Base-by-base conservation (phyloP, 805 yeast species). In the Pichia sporocuriosa region DNA sequence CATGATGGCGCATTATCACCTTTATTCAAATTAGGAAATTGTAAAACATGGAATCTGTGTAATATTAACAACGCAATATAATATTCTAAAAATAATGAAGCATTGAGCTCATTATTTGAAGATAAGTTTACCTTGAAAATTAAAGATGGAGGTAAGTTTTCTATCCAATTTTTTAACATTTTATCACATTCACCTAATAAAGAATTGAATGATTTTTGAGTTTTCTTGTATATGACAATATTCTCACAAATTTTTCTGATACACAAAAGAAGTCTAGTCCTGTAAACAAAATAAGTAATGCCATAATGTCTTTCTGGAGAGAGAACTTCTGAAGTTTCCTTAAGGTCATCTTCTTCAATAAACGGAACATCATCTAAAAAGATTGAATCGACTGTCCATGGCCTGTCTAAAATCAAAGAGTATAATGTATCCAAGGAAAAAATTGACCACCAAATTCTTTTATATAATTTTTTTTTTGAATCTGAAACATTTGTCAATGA, bases 161-260 rank as follows among this genome's bases (percentile, higher is more conserved):
- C 72, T 59, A 83, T 77, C 94, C 94, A 84, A 34, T 77, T 69
- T 11, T 85, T 84, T 78, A 84, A 73, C 38, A 85, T 69, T 73
- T 77, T 72, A 56, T 84, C 93, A 56, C 88, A 72, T 73, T 44
- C 81, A 63, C 55, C 77, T 74, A 46, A 79, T 73, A 28, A 36
- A 25, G 6, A 26, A 11, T 13, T 23, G 26, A 23, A 26, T 11
- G 29, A 26, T 12, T 11, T 11, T 26, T n/a, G n/a, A 12, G 9
- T 26, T 12, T 12, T 7, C 29, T 11, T 26, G 29, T 26, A 12
- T n/a, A n/a, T n/a, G 13, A 46, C 24, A 12, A 35, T n/a, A 15
- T 15, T 48, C 17, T 49, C 50, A 32, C 43, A 40, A 7, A 84
- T 77, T 26, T 77, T 70, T 3, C 85, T 84, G 47, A 82, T 73